phyloP scores from a whole-genome alignment of 208 protist genomes.

The Wallacemonas sp. region DNA sequence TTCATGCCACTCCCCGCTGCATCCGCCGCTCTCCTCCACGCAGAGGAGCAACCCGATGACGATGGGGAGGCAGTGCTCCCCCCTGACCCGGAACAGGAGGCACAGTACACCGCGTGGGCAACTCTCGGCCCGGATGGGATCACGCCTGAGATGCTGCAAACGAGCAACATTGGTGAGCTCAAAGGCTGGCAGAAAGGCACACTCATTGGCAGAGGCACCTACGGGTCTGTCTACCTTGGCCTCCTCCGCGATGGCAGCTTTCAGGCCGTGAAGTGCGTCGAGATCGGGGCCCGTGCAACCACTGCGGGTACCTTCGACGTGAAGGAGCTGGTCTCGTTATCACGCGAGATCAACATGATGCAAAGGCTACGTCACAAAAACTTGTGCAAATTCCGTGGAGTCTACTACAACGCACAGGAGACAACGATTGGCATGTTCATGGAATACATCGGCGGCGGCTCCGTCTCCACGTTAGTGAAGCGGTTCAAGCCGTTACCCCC shows the following conservation, averaged over 20 bases:
- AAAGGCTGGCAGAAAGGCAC: conserved; percentile 70
- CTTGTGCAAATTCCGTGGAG: conserved; percentile 91
- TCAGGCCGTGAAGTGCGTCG: conserved; percentile 89
- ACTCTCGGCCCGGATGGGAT: conserved; percentile 74
- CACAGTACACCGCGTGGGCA: conserved; percentile 69
- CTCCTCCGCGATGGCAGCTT: conserved; percentile 82
- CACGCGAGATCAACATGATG: conserved; percentile 93
- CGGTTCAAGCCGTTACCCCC: conserved; percentile 84
- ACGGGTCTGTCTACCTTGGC: conserved; percentile 91
- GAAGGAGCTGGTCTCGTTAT: conserved; percentile 80
- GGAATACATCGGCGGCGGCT: conserved; percentile 93
- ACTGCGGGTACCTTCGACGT: conserved; percentile 58
- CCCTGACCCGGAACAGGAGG: conserved; percentile 70
- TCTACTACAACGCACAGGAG: conserved; percentile 58
- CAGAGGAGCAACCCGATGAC: conserved; percentile 20
- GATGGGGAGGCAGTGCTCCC: conserved; percentile 40
- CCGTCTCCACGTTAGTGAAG: conserved; percentile 80
- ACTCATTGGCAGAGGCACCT: conserved; percentile 89
- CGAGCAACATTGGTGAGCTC: conserved; percentile 64
- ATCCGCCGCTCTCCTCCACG: not conserved
- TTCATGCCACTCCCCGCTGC: conserved; percentile 1
- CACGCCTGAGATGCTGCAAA: conserved; percentile 90
- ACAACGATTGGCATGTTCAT: conserved; percentile 90
- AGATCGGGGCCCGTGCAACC: conserved; percentile 37
- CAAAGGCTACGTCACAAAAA: conserved; percentile 87